Conservation (phyloP, 139 green algal genomes). For the Chlamydomonas sp. region DNA sequence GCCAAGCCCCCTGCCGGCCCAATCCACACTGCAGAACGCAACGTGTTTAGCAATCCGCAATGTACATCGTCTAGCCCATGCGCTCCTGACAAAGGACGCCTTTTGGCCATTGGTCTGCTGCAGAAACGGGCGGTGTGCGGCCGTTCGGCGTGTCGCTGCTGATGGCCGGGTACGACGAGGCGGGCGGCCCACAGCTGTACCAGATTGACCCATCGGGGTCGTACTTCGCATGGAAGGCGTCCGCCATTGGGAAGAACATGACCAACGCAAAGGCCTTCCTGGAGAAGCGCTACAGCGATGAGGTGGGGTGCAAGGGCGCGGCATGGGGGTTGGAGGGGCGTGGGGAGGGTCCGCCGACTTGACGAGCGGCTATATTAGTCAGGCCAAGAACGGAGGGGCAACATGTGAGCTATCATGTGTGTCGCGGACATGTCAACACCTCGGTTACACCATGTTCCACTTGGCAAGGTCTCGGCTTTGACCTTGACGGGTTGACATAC, state of each 20-base stretch:
- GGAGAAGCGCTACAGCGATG: conserved; percentile 93
- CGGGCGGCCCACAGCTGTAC: conserved; percentile 96
- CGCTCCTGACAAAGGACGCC: too few species aligned
- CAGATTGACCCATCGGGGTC: conserved; percentile 97
- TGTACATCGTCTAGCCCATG: too few species aligned
- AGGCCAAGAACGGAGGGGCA: too few species aligned
- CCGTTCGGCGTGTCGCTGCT: conserved; percentile 98
- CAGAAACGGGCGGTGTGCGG: conserved; percentile 94
- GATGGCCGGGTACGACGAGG: conserved; percentile 93
- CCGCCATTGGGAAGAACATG: conserved; percentile 97
- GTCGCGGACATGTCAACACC: too few species aligned
- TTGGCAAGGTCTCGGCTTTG: too few species aligned
- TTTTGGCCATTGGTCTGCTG: neutral
- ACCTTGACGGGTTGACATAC: too few species aligned
- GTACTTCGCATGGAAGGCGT: conserved; percentile 98
- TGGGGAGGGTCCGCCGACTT: neutral
- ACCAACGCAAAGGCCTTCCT: conserved; percentile 92
- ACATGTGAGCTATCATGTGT: too few species aligned
- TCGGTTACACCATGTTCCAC: too few species aligned
- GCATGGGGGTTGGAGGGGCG: conserved; percentile 45
- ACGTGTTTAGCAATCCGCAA: too few species aligned
- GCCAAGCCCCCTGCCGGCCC: too few species aligned
- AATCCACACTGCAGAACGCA: too few species aligned
- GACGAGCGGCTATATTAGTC: neutral
- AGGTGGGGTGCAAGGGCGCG: conserved; percentile 76